Base-by-base conservation (phyloP, 192 early-diverging fungal species). In the Mortierella hygrophila region DNA sequence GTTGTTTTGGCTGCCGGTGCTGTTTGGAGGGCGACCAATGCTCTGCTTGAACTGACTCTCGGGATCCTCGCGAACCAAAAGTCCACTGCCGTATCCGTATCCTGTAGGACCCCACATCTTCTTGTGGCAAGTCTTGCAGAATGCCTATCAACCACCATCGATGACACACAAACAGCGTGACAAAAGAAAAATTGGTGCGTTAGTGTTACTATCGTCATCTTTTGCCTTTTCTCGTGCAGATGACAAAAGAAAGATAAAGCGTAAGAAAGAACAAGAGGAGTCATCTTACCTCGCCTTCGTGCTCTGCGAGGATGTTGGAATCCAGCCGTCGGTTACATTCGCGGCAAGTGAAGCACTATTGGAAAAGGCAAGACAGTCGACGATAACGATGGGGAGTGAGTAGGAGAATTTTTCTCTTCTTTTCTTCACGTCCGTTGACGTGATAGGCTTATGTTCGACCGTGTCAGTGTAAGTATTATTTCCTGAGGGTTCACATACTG, bases 51-150 rank as follows among this genome's bases (percentile, higher is more conserved):
- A 86, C 74, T 81, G 78, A 29, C 75, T 86, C 47, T 86, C 84
- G 7, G 84, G 84, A 55, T 77, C 79, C 35, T 86, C 84, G 20
- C 74, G 84, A 4, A 86, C 79, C 23, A 86, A 76, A 9, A 86
- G 68, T 0, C 77, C 77, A 63, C 60, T 75, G 6, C 49, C 84
- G 37, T 86, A 86, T 11, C 84, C 84, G 15, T 86, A 90, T 83
- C 92, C 92, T 42, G 92, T 93, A 7, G 92, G 91, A 52, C 91
- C 92, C 83, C 88, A 93, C 75, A 86, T 88, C 75, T 91, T 90
- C 70, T 80, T 87, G 75, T 93, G 89, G 73, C 92, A 93, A 3
- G 78, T 81, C 76, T 89, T 93, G 69, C 92, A 93, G 81, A 90
- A 93, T 18, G 91, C 91, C 92, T 93, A 74, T 52, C 70, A 57